Evolutionary conservation across 495 filamentous ascomycete genomes (phyloP).

Genomic region (Penicillium atrosanguineum): DNA sequence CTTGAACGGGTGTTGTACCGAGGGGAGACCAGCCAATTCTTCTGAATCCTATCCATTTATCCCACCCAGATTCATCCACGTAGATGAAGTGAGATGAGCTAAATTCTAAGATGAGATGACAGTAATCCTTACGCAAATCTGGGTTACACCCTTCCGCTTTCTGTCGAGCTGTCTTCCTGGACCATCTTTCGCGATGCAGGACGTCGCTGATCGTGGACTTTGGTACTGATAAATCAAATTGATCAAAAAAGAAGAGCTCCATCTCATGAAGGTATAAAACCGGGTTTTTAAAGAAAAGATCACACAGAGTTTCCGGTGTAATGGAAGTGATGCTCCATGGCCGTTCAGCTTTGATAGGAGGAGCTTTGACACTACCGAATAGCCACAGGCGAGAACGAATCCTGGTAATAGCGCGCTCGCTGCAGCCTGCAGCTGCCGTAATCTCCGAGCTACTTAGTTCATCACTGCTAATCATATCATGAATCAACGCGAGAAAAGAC

Average conservation of each 20-base stretch:
- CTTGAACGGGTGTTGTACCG: too few species aligned
- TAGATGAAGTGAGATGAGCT: not conserved
- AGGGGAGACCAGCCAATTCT: too few species aligned
- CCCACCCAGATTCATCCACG: too few species aligned
- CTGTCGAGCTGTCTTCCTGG: slow-evolving; percentile 6
- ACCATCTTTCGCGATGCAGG: slow-evolving; percentile 6
- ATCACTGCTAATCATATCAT: slow-evolving; percentile 12
- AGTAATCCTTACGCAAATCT: slow-evolving; percentile 31
- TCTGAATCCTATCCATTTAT: too few species aligned
- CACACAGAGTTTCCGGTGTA: slow-evolving; percentile 18
- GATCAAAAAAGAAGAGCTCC: slow-evolving; percentile 11
- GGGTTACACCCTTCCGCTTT: slow-evolving; percentile 24
- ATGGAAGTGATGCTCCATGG: slow-evolving; percentile 19
- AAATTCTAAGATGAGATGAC: not conserved
- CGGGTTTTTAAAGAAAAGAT: slow-evolving; percentile 11
- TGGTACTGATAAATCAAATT: slow-evolving; percentile 8
- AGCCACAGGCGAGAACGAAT: slow-evolving; percentile 24
- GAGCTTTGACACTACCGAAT: slow-evolving; percentile 24
- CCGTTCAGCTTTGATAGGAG: slow-evolving; percentile 17
- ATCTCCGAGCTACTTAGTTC: slow-evolving; percentile 11
- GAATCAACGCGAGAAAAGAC: not conserved
- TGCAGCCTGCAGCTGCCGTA: slow-evolving; percentile 11
- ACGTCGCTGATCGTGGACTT: slow-evolving; percentile 14
- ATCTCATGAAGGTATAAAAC: slow-evolving; percentile 9
- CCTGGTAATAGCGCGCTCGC: slow-evolving; percentile 18